Evolutionary conservation across 2,329 filamentous ascomycete genomes (phyloP).

Genomic region (Fusarium ramigenum): DNA sequence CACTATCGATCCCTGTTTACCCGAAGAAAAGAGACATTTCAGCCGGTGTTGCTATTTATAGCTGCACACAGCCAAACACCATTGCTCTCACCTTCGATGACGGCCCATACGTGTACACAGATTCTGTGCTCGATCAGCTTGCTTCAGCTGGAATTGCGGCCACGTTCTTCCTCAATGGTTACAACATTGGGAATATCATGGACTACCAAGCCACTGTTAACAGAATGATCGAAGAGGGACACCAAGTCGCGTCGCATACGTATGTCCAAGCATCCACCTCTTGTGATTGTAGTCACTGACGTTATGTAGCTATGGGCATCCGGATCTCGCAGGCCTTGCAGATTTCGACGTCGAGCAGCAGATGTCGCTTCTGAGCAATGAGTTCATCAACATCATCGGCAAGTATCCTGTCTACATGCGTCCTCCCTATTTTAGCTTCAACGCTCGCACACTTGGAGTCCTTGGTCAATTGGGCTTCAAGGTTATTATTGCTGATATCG

Average conservation of each 20-base stretch:
- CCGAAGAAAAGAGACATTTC: not conserved
- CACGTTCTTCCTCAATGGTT: constrained; percentile 17
- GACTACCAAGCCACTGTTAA: constrained; percentile 10
- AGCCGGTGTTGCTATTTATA: constrained; percentile 1
- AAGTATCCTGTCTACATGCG: constrained; percentile 24
- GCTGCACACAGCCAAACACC: constrained; percentile 6
- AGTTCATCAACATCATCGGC: constrained; percentile 6
- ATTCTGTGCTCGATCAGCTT: constrained; percentile 21
- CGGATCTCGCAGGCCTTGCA: not conserved
- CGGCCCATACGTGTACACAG: constrained; percentile 5
- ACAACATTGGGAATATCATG: constrained; percentile 5
- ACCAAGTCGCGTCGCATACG: constrained; percentile 21
- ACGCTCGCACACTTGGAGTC: not conserved
- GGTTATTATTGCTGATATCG: constrained; percentile 26
- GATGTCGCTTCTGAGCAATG: not conserved
- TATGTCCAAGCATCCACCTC: accelerated
- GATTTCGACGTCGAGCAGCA: constrained; percentile 15
- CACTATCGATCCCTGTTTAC: not conserved
- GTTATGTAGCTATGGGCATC: not conserved
- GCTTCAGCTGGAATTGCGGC: not conserved
- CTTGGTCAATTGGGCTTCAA: constrained; percentile 11
- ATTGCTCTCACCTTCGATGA: constrained; percentile 25
- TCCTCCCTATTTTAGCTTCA: constrained; percentile 24
- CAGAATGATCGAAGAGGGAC: constrained; percentile 10
- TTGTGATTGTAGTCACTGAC: not conserved